These are phyloP conservation scores for Xylariales sp. DNA, from an alignment of 2,329 filamentous ascomycete species.

Conservation along the genomic window DNA sequence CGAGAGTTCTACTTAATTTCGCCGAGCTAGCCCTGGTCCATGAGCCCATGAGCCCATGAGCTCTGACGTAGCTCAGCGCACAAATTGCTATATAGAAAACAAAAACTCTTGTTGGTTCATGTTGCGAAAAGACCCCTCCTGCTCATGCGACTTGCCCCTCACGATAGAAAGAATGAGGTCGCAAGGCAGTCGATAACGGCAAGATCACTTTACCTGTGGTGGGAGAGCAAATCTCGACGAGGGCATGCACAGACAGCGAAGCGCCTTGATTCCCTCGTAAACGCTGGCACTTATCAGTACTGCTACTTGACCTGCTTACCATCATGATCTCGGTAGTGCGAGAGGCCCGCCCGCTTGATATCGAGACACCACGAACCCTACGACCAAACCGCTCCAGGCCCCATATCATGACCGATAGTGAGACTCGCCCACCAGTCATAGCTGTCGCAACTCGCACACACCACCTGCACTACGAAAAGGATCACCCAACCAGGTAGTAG, in stretches of 20 bases:
- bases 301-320: slow-evolving; percentile 11
- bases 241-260: slow-evolving; percentile 31
- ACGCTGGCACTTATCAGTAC: slow-evolving; percentile 26
- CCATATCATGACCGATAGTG: slow-evolving; percentile 27
- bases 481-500: slow-evolving; percentile 26
- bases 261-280: slow-evolving; percentile 17
- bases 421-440: slow-evolving; percentile 28
- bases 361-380: slow-evolving; percentile 22
- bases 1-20: slow-evolving; percentile 23
- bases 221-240: slow-evolving; percentile 11
- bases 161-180: slow-evolving; percentile 23
- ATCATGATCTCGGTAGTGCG: slow-evolving; percentile 26
- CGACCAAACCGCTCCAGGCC: slow-evolving; percentile 13
- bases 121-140: slow-evolving; percentile 43
- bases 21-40: slow-evolving; percentile 30
- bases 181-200: slow-evolving; percentile 18
- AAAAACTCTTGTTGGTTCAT: slow-evolving; percentile 41
- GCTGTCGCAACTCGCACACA: slow-evolving; percentile 30
- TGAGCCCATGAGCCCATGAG: slow-evolving; percentile 14
- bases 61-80: slow-evolving; percentile 46
- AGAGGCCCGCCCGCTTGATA: slow-evolving; percentile 1
- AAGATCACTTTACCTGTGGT: slow-evolving; percentile 10
- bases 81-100: slow-evolving; percentile 40
- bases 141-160: slow-evolving; percentile 42
- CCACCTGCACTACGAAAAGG: slow-evolving; percentile 28